phyloP scores from a whole-genome alignment of 306 rosid genomes.

The Acacia confusa region DNA sequence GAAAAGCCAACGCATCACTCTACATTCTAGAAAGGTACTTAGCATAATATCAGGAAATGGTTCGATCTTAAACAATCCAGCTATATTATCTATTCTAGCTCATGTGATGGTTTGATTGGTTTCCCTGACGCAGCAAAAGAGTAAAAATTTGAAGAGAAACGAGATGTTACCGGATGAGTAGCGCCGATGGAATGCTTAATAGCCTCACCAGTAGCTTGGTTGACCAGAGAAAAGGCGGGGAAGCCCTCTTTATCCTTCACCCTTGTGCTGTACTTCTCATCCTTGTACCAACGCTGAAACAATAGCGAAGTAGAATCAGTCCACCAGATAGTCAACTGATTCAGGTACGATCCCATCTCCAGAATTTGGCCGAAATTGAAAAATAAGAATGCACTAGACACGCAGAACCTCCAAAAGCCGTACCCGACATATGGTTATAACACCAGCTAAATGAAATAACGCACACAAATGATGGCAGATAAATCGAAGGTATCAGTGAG shows the following conservation, averaged over 20 bases:
- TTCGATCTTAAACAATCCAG: not conserved
- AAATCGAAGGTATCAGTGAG: not conserved
- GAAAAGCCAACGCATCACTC: slow-evolving; percentile 5
- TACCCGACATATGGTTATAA: not conserved
- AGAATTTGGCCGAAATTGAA: not conserved
- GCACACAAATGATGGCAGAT: not conserved
- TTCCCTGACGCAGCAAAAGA: not conserved
- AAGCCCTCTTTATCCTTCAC: slow-evolving; percentile 78
- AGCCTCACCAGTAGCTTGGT: slow-evolving; percentile 78
- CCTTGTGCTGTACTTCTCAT: slow-evolving; percentile 78
- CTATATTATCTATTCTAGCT: not conserved
- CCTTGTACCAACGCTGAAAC: slow-evolving; percentile 85
- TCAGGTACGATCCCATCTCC: not conserved
- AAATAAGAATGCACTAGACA: not conserved
- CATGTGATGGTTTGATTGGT: not conserved
- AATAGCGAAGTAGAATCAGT: not conserved
- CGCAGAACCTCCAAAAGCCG: not conserved
- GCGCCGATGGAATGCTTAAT: slow-evolving; percentile 75
- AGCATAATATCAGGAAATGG: not conserved
- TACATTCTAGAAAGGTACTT: not conserved
- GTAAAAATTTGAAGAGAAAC: not conserved
- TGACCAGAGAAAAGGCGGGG: slow-evolving; percentile 76
- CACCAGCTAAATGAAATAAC: not conserved
- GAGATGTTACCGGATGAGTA: slow-evolving; percentile 60
- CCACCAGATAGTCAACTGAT: not conserved